A percentile compares a stretch with the other conserved stretches of the same genome.
phyloP scores from a whole-genome alignment of 2,329 filamentous ascomycete species.

The Volutella citrinella region DNA sequence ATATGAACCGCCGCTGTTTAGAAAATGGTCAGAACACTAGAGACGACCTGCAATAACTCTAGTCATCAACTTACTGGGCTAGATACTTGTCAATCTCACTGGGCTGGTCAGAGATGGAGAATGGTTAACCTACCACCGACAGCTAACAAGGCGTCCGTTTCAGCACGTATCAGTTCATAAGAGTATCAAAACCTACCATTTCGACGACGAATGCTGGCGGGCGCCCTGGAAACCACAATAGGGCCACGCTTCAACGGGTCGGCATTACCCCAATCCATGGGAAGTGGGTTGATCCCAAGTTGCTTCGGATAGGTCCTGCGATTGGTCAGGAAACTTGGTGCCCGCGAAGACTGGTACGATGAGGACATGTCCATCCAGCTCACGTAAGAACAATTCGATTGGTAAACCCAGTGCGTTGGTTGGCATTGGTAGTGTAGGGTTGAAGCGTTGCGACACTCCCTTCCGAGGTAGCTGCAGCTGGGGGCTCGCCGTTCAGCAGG shows the following conservation, averaged over 20 bases:
- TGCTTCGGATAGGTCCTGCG: constrained; percentile 83
- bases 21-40: constrained; percentile 19
- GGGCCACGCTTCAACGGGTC: constrained; percentile 77
- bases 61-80: too few species aligned
- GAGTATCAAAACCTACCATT: constrained; percentile 59
- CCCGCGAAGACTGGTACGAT: too few species aligned
- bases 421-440: constrained; percentile 22
- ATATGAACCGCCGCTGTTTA: constrained; percentile 74
- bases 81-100: too few species aligned
- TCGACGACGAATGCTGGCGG: constrained; percentile 72
- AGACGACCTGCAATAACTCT: too few species aligned
- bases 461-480: too few species aligned
- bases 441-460: too few species aligned
- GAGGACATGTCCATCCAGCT: too few species aligned
- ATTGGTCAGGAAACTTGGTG: not conserved
- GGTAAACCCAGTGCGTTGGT: constrained; percentile 44
- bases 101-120: too few species aligned
- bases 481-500: too few species aligned
- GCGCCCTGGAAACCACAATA: constrained; percentile 77
- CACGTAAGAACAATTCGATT: constrained; percentile 57
- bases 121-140: constrained; percentile 58
- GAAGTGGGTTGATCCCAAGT: constrained; percentile 87
- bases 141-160: too few species aligned
- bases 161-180: constrained; percentile 11
- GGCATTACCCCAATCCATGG: constrained; percentile 80